Base-by-base conservation (phyloP, 176 grass and related monocot species). In the Saccharum officinarum region DNA sequence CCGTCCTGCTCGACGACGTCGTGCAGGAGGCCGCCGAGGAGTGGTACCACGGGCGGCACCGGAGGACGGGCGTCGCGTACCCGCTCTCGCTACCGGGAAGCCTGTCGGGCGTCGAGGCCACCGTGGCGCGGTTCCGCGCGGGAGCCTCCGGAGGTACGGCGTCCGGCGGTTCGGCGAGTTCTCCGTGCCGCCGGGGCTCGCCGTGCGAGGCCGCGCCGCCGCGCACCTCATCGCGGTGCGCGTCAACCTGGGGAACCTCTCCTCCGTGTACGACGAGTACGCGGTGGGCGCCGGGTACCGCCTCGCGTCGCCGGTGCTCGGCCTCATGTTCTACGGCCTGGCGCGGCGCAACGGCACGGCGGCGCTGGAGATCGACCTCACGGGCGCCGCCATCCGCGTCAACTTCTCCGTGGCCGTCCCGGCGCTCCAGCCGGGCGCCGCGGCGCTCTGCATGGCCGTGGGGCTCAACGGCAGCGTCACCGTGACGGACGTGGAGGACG, bases 181-280 rank as follows among this genome's bases (percentile, higher is more conserved):
- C 81, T 28, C 86, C 11, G 68, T 98, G 68, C 90, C 93, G 5
- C 86, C 65, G 16, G 93, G 97, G 1, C 77, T 95, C 84, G 55
- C 92, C 46, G 90, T 69, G 65, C 84, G 67, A 42, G 89, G 89
- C 4, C 41, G 54, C 42, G 67, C 69, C 60, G 67, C 69, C 20
- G 81, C 91, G 74, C 87, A 79, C 82, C 81, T 98, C 2, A 62
- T 98, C 73, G 87, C 91, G 31, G 88, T 98, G 76, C 80, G 76
- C 18, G 83, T 94, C 68, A 98, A 96, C 83, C 67, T 98, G 59
- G 84, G 91, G 11, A 89, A 91, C 61, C 89, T 98, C 86, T 98
- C 97, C 31, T 90, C 89, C 16, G 18, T 89, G 8, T 98, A 91
- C 78, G 86, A 80, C 81, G 78, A 74, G 9, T 79, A 90, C 76